Base-by-base conservation (phyloP, 164 flowering plant species). In the Vitis rupestris region DNA sequence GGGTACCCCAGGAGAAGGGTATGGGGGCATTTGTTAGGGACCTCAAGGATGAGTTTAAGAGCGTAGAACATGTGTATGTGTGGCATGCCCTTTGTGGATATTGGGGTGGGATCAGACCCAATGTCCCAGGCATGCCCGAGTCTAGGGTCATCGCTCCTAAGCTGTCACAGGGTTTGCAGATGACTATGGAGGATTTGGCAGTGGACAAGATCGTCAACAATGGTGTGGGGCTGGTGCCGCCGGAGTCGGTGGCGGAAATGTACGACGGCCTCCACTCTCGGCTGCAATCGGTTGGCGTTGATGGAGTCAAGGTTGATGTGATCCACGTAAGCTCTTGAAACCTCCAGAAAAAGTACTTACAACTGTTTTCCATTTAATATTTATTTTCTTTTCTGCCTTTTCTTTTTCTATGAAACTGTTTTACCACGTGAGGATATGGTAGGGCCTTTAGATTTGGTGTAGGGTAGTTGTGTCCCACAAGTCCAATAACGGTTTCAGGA, bases 11-110 rank as follows among this genome's bases (percentile, higher is more conserved):
- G 11, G 50, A 44, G 3, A 74, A 72, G 59, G 91, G 97, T 0
- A 78, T 91, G 87, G 85, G 83, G 10, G 97, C 85, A n/a, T 88
- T 90, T 71, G 60, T 88, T 2, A 82, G 64, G 82, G 94, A 90
- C 76, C 58, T 91, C 16, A 91, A 87, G 75, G 80, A 70, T 8
- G 77, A 57, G 56, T 91, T 83, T 50, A 66, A 64, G 67, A 81
- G 74, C n/a, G 75, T 87, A 12, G 97, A 91, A 11, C 62, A 84
- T 56, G 90, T 90, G 16, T 90, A 90, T 71, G 93, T 88, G 58
- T 90, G 95, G 97, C 97, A 92, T 73, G 93, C 95, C 4, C 75
- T 92, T 11, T 85, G 85, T 64, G 93, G 93, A 15, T 88, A 82
- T 62, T 92, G 95, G 97, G 97, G 97, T 60, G 97, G 94, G 69